A percentile compares a stretch with the other conserved stretches of the same genome.
Conservation (phyloP, 352 stramenopile species). For the Phytophthora capsici region DNA sequence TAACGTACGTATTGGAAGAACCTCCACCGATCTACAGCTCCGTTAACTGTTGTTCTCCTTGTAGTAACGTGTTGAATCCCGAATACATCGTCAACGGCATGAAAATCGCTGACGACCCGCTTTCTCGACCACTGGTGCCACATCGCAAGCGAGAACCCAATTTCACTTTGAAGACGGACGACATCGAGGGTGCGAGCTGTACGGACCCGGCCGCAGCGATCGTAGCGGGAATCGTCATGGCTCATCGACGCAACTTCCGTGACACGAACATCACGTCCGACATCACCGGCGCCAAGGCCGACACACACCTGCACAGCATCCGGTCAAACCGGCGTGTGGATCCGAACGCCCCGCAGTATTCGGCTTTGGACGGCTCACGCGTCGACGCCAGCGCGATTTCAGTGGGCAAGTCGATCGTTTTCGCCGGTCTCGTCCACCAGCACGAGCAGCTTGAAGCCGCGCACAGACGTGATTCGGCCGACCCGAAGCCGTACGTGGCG, state of each 20-base stretch:
- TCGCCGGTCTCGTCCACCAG: slow-evolving; percentile 56
- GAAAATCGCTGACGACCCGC: slow-evolving; percentile 56
- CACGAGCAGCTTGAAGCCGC: slow-evolving; percentile 45
- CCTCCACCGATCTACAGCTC: not conserved
- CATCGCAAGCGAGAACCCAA: slow-evolving; percentile 56
- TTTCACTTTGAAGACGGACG: slow-evolving; percentile 60
- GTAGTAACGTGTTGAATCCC: slow-evolving; percentile 74
- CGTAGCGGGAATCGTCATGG: slow-evolving; percentile 68
- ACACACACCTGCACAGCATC: slow-evolving; percentile 75
- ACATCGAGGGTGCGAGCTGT: slow-evolving; percentile 70
- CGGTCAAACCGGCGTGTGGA: slow-evolving; percentile 70
- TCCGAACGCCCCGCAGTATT: slow-evolving; percentile 69
- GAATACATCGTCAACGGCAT: slow-evolving; percentile 79
- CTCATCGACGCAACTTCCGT: slow-evolving; percentile 62
- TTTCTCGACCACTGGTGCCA: slow-evolving; percentile 49
- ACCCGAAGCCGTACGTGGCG: slow-evolving; percentile 48
- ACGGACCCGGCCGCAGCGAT: slow-evolving; percentile 54
- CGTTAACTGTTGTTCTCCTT: not conserved
- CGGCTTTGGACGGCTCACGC: slow-evolving; percentile 56
- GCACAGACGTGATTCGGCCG: slow-evolving; percentile 12
- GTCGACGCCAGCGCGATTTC: slow-evolving; percentile 75
- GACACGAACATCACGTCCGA: slow-evolving; percentile 66
- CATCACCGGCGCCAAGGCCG: slow-evolving; percentile 65
- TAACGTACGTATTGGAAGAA: slow-evolving; percentile 52
- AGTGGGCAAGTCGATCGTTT: slow-evolving; percentile 75